These are phyloP conservation scores for Aquilaria sinensis DNA, from an alignment of 345 rosid genomes.

Conservation along the genomic window DNA sequence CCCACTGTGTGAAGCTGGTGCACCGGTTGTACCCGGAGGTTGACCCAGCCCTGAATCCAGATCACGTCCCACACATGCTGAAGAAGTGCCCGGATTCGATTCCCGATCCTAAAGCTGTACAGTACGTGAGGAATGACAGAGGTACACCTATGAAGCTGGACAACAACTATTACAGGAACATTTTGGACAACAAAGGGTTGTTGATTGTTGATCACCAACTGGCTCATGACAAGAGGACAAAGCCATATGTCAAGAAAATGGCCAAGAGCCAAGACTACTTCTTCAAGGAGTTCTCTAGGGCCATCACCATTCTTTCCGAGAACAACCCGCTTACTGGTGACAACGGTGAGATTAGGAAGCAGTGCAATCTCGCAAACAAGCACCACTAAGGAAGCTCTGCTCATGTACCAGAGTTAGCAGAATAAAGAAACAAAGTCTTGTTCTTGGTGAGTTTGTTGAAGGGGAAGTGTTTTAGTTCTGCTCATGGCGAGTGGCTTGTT, in stretches of 20 bases:
- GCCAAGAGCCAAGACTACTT: conserved; percentile 90
- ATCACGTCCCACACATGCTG: conserved; percentile 86
- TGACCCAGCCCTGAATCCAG: conserved; percentile 70
- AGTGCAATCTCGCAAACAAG: conserved; percentile 85
- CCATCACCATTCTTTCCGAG: conserved; percentile 77
- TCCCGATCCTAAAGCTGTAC: conserved; percentile 93
- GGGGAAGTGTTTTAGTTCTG: conserved; percentile 1
- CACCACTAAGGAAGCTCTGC: conserved; percentile 36
- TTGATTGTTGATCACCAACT: conserved; percentile 86
- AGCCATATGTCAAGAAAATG: conserved; percentile 88
- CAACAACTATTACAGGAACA: conserved; percentile 95
- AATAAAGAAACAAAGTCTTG: conserved; percentile 23
- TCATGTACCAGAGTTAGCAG: not conserved
- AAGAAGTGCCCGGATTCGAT: conserved; percentile 92
- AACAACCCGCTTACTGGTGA: conserved; percentile 89
- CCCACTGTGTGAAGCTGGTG: conserved; percentile 91
- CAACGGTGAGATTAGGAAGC: conserved; percentile 91
- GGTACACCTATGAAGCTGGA: conserved; percentile 92
- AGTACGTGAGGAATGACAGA: conserved; percentile 92
- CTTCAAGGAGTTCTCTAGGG: conserved; percentile 89
- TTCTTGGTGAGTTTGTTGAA: conserved; percentile 7
- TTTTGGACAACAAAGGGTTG: conserved; percentile 88
- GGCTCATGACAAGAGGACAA: conserved; percentile 80
- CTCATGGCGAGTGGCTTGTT: conserved; percentile 5
- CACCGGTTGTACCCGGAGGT: conserved; percentile 89